A percentile compares a stretch with the other conserved stretches of the same genome.
Evolutionary conservation across 169 alveolate species (phyloP).

Genomic region (Cryptosporidium muris): DNA sequence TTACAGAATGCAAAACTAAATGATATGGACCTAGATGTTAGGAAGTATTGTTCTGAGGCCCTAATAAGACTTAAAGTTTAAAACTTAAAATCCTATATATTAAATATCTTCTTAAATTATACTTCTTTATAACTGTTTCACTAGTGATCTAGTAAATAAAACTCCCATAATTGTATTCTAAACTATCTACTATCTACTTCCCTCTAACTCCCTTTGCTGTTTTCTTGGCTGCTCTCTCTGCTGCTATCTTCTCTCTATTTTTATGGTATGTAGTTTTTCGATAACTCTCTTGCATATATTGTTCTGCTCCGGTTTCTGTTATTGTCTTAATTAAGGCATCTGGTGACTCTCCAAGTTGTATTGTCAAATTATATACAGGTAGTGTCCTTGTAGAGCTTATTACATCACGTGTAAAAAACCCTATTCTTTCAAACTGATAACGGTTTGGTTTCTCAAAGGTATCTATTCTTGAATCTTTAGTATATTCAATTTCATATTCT

Average conservation of each 20-base stretch:
- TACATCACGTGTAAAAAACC: slow-evolving; percentile 79
- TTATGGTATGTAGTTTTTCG: slow-evolving; percentile 28
- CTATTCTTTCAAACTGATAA: slow-evolving; percentile 89
- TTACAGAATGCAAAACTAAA: slow-evolving; percentile 16
- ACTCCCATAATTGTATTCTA: neutral
- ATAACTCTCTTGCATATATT: slow-evolving; percentile 21
- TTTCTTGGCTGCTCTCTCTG: slow-evolving; percentile 52
- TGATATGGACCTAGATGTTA: slow-evolving; percentile 21
- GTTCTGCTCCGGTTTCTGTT: slow-evolving; percentile 42
- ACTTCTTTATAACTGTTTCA: too few relatives aligned
- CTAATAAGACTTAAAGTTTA: neutral
- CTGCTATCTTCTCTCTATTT: slow-evolving; percentile 47
- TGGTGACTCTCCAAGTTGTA: slow-evolving; percentile 50
- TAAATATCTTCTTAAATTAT: too few relatives aligned
- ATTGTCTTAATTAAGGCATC: slow-evolving; percentile 29
- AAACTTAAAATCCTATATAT: too few relatives aligned
- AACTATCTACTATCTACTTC: neutral
- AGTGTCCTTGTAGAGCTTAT: slow-evolving; percentile 6
- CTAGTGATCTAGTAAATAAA: neutral
- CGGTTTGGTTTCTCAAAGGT: slow-evolving; percentile 72
- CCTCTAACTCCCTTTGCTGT: slow-evolving; percentile 1
- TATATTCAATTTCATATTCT: slow-evolving; percentile 27
- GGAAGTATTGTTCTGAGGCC: slow-evolving; percentile 6
- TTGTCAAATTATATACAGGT: slow-evolving; percentile 35
- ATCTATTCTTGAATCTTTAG: slow-evolving; percentile 73